Percentiles rank a stretch among this genome's conserved stretches.
Conservation (phyloP, 805 yeast species). For the Yamadazyma sp. region DNA sequence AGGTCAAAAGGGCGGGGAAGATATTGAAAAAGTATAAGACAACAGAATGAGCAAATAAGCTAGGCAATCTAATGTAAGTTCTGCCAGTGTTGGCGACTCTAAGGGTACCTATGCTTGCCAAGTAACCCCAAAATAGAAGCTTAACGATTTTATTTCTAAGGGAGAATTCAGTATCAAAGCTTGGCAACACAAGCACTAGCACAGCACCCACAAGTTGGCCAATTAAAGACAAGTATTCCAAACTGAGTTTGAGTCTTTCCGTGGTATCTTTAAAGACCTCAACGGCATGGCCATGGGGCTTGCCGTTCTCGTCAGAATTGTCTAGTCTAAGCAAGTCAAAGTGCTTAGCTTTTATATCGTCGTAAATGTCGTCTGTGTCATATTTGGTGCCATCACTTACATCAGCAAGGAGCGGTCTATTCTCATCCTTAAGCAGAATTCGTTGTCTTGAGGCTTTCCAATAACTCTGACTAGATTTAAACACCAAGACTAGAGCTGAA, state of each 20-base stretch:
- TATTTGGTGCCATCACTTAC: conserved; percentile 14
- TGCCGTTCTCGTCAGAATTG: conserved; percentile 58
- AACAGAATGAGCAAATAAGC: conserved; percentile 64
- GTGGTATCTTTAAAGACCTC: conserved; percentile 45
- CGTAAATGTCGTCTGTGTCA: conserved; percentile 5
- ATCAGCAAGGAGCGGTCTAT: conserved; percentile 35
- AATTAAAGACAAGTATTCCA: conserved; percentile 48
- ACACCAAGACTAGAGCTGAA: conserved; percentile 26
- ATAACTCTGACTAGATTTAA: conserved; percentile 20
- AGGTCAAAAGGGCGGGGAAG: conserved; percentile 46
- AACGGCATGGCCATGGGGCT: conserved; percentile 55
- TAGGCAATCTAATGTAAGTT: conserved; percentile 44
- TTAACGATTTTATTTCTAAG: conserved; percentile 29
- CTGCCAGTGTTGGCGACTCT: conserved; percentile 37
- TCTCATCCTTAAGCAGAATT: conserved; percentile 24
- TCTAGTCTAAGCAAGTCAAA: conserved; percentile 60
- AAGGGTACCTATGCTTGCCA: conserved; percentile 35
- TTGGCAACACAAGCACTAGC: conserved; percentile 32
- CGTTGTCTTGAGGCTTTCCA: conserved; percentile 8
- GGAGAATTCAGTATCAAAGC: conserved; percentile 27
- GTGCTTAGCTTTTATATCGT: conserved; percentile 53
- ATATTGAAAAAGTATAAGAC: conserved; percentile 49
- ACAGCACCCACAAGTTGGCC: conserved; percentile 39
- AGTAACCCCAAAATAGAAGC: conserved; percentile 45
- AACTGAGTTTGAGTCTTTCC: conserved; percentile 56